Conservation (phyloP, 2,329 filamentous ascomycete species). For the Penicillium sp. region DNA sequence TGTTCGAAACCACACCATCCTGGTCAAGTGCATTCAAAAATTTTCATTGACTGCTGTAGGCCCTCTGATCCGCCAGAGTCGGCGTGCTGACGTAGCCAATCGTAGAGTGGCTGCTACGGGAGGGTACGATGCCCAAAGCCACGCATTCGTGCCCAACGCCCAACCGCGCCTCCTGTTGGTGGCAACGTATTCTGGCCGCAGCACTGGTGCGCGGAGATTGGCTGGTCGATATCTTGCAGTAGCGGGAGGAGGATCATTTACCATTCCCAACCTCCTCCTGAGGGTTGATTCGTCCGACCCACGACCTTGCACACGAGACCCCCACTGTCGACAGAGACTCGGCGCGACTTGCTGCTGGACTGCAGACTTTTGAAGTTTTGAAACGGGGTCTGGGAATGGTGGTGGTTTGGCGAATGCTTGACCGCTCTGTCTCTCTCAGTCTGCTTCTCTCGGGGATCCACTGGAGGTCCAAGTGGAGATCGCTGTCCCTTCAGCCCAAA, state of each 20-base stretch:
- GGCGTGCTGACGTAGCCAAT: conserved; percentile 22
- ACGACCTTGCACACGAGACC: conserved; percentile 8
- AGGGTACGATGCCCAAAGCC: conserved; percentile 35
- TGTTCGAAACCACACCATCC: neutral
- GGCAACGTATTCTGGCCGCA: conserved; percentile 20
- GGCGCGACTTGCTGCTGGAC: neutral
- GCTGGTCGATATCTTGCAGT: conserved; percentile 3
- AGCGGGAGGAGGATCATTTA: conserved; percentile 14
- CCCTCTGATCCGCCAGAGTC: conserved; percentile 11
- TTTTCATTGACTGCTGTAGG: neutral
- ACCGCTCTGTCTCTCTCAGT: conserved; percentile 4
- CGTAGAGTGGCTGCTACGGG: conserved; percentile 20
- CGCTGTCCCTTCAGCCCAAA: conserved; percentile 9
- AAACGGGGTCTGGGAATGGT: neutral
- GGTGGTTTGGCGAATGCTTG: conserved; percentile 3
- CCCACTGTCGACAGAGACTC: neutral
- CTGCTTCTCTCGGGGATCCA: conserved; percentile 7
- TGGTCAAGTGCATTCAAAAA: neutral
- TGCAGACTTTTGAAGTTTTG: no score
- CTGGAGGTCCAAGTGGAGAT: conserved; percentile 11
- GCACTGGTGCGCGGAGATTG: conserved; percentile 15
- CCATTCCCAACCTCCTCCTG: conserved; percentile 1
- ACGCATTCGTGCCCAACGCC: conserved; percentile 43
- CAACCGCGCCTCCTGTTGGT: conserved; percentile 14
- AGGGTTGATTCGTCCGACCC: conserved; percentile 16